Base-by-base conservation (phyloP, 2,329 filamentous ascomycete genomes). In the Calonectria naviculata region DNA sequence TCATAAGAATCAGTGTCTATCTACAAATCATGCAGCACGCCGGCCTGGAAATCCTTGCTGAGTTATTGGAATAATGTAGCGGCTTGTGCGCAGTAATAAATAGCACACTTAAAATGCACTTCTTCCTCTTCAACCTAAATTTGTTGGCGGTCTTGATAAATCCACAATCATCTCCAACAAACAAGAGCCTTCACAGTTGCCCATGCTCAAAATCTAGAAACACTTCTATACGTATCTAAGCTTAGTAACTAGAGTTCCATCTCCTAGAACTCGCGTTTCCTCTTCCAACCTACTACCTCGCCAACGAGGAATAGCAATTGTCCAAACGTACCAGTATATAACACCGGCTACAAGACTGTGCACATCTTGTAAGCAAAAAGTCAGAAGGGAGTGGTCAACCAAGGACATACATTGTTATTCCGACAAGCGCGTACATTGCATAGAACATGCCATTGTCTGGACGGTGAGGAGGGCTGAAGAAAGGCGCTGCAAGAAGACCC, bases 311-410 rank as follows among this genome's bases (percentile, higher is more conserved):
- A 94, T 78, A 1, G 89, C 73, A 4, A 90, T 84, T 0, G 91
- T 91, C 89, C 90, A 93, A 1, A 93, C 71, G 73, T 89, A 91
- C 93, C 93, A 95, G 78, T 94, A 94, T 0, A 89, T 1, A 0
- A 92, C 78, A 0, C 89, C 91, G 58, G 90, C 88, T 0, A 87
- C 38, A 38, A 93, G 83, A 66, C 90, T 93, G 12, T 19, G 19
- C 15, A 10, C 15, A 64, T 12, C 12, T 42, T 12, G 38, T 65
- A 28, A 52, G 54, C 19, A 42, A 21, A 38, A 10, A 10, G 8
- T 1, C 4, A 17, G 24, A 44, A 42, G 6, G 1, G 17, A 26
- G 7, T 7, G 2, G 7, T 66, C 12, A 29, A 85, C 19, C 4
- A 10, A 19, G 12, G 88, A 84, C 56, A 21, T 83, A 90, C 88